Conservation (phyloP, 106 monocot genomes). For the Hemerocallis citrina region DNA sequence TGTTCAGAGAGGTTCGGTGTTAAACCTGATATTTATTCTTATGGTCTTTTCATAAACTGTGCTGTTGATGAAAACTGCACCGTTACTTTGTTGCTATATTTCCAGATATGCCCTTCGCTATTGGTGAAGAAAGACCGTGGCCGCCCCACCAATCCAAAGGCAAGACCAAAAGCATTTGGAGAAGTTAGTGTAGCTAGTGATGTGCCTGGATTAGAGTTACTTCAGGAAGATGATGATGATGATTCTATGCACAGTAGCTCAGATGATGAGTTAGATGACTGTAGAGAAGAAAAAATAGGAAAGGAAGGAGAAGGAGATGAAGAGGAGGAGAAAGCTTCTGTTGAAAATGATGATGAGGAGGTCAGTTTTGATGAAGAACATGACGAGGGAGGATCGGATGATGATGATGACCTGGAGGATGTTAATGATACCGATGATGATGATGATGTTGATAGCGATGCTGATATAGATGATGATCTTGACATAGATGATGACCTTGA, state of each 20-base stretch:
- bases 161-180: constrained; percentile 92
- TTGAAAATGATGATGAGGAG: constrained; percentile 17
- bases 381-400: not conserved
- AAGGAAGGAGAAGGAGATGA: constrained; percentile 11
- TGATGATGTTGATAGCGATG: constrained; percentile 6
- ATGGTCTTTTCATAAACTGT: not conserved
- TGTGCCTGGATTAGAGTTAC: constrained; percentile 78
- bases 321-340: constrained; percentile 13
- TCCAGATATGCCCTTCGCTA: constrained; percentile 85
- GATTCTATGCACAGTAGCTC: constrained; percentile 1
- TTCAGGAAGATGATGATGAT: constrained; percentile 39
- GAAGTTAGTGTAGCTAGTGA: constrained; percentile 56
- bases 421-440: constrained; percentile 5
- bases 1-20: constrained; percentile 79
- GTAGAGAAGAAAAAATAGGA: constrained; percentile 11
- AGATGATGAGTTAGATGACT: constrained; percentile 27
- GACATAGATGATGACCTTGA: constrained; percentile 1
- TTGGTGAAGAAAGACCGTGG: constrained; percentile 95
- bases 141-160: constrained; percentile 74
- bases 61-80: not conserved
- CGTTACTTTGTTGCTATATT: constrained; percentile 5
- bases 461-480: constrained; percentile 10
- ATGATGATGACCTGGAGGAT: constrained; percentile 5
- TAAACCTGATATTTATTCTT: constrained; percentile 2
- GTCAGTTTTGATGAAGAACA: constrained; percentile 4